Base-by-base conservation (phyloP, 1,284 basidiomycete species). In the Leccinum angustisporum region DNA sequence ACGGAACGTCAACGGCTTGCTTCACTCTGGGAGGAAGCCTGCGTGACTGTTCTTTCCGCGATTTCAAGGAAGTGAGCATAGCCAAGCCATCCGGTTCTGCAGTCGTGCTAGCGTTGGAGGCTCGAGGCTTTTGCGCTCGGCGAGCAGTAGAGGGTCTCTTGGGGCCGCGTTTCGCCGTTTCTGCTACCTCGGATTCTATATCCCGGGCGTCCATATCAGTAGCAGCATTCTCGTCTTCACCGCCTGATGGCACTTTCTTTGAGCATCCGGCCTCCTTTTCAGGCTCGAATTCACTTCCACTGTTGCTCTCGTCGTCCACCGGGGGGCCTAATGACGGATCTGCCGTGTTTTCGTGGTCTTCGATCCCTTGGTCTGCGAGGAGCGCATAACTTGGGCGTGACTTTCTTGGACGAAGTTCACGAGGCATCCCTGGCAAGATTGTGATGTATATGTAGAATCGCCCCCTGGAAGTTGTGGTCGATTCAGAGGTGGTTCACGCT, bases 281-380 rank as follows among this genome's bases (percentile, higher is more conserved):
- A 1, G 75, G 79, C 40, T 80, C 79, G 62, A 84, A 85, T 64
- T 84, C 84, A 63, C 79, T 79, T 3, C 68, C 75, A 52, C 72
- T 76, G 56, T 68, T 70, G 10, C 13, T 53, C 11, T 61, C 71
- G 4, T 76, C 72, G 31, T 76, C 70, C n/a, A 65, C 61, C 7
- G 52, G 56, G 7, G 56, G 60, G 8, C 36, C 25, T 14, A 54
- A 68, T 0, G 76, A 73, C 1, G 71, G 71, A 1, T 71, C 71
- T 4, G 69, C 72, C 5, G 62, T 63, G 1, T 73, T 67, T 38
- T 70, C 68, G 1, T 65, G 62, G 48, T 65, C 63, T 1, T 69
- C 59, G 5, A 21, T 30, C 3, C 43, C 58, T 61, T 59, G 65
- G 52, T 11, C 57, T 38, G 54, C 62, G 4, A 76, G 63, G 3